Evolutionary conservation across 2,329 filamentous ascomycete genomes (phyloP).

Genomic region (Calonectria henricotiae): DNA sequence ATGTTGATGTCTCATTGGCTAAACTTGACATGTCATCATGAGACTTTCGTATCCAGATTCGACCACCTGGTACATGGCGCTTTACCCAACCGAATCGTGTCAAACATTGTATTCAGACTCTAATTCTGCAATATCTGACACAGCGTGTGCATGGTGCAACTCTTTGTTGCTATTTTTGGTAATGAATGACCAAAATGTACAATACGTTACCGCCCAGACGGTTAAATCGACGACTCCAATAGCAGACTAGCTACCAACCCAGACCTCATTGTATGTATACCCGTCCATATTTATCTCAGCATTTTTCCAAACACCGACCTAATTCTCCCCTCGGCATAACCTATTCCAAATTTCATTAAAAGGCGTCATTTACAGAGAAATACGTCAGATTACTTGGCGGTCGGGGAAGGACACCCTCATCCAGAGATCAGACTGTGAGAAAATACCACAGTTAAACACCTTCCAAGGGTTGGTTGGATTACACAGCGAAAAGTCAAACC

Average conservation of each 20-base stretch:
- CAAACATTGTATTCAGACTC: background rate
- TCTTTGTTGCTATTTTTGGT: background rate
- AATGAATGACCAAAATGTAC: background rate
- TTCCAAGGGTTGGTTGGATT: slow-evolving; percentile 56
- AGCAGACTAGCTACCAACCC: background rate
- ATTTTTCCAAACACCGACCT: background rate
- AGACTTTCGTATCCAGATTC: too few species aligned
- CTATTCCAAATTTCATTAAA: background rate
- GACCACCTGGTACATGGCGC: background rate
- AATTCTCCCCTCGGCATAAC: background rate
- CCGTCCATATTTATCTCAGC: too few species aligned
- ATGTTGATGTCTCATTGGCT: background rate
- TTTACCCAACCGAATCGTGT: background rate
- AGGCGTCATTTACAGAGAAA: background rate
- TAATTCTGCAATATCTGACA: background rate
- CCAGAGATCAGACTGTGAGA: slow-evolving; percentile 55
- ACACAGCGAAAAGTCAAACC: slow-evolving; percentile 54
- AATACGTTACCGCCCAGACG: background rate
- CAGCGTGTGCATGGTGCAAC: too few species aligned
- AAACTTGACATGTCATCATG: background rate
- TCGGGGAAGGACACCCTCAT: slow-evolving; percentile 32
- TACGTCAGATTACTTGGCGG: background rate
- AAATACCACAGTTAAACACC: slow-evolving; percentile 54
- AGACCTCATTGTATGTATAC: background rate
- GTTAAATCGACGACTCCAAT: too few species aligned